Conservation (phyloP, 2,329 filamentous ascomycete species). For the Botrytis sinoallii region DNA sequence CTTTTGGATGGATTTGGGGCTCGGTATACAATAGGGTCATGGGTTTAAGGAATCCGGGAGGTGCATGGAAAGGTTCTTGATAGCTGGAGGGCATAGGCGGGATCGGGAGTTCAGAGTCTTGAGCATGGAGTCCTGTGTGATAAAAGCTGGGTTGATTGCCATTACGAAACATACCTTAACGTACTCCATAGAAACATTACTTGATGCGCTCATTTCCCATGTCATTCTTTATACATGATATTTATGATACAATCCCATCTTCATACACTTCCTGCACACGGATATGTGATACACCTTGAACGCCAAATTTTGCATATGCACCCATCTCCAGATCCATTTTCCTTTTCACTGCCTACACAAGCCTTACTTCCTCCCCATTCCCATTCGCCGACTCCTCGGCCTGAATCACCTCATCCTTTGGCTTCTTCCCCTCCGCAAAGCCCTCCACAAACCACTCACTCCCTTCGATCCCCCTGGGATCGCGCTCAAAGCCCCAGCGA, state of each 20-base stretch:
- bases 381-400: not conserved
- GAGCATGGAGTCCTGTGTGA: not conserved
- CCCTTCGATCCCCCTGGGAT: conserved; percentile 5
- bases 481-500: conserved; percentile 21
- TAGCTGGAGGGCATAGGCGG: not conserved
- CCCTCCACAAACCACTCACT: conserved; percentile 13
- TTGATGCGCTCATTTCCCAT: not conserved
- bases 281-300: conserved; percentile 3
- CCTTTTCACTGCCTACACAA: not conserved
- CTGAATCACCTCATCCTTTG: not conserved
- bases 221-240: not conserved
- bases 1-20: conserved; percentile 1
- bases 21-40: not conserved
- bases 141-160: not conserved
- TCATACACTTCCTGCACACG: conserved; percentile 7
- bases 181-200: not conserved
- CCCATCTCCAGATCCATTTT: not conserved
- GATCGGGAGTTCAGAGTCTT: not conserved
- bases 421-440: conserved; percentile 16
- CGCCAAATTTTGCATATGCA: conserved; percentile 16
- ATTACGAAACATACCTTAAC: not conserved
- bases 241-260: conserved; percentile 16
- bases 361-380: conserved; percentile 3
- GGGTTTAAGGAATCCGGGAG: not conserved
- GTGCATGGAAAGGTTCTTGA: not conserved